Evolutionary conservation across 2,329 filamentous ascomycete genomes (phyloP).

Genomic region (Tolypocladium inflatum): DNA sequence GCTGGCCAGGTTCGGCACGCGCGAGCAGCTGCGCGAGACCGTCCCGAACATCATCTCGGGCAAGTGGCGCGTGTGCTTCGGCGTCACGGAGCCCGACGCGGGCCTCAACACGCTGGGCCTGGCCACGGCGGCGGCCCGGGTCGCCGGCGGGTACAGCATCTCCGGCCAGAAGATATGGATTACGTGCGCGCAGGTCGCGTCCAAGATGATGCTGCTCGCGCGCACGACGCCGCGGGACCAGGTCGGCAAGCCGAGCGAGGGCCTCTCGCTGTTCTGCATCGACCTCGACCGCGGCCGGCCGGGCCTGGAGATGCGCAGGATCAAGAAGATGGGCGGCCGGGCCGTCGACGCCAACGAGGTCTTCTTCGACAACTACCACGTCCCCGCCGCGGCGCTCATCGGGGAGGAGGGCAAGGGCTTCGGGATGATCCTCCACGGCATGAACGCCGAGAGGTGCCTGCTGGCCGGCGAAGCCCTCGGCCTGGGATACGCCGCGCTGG

Average conservation of each 20-base stretch:
- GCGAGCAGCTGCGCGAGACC: conserved; percentile 51
- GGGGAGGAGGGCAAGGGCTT: conserved; percentile 70
- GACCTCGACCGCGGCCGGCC: conserved; percentile 54
- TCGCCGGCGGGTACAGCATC: conserved; percentile 53
- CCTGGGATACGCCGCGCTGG: conserved; percentile 62
- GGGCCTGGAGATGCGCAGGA: conserved; percentile 56
- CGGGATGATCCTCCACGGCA: conserved; percentile 67
- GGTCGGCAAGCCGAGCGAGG: conserved; percentile 61
- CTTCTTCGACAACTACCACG: conserved; percentile 71
- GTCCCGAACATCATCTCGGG: conserved; percentile 65
- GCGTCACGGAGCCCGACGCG: conserved; percentile 75
- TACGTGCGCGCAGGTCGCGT: conserved; percentile 71
- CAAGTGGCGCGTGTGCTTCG: conserved; percentile 66
- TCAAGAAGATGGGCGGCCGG: conserved; percentile 78
- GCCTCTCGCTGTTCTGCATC: conserved; percentile 73
- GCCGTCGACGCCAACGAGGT: conserved; percentile 81
- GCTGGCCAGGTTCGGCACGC: conserved; percentile 61
- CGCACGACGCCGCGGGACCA: conserved; percentile 63
- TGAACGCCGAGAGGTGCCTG: conserved; percentile 71
- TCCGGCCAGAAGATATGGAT: conserved; percentile 87
- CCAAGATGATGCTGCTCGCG: conserved; percentile 75
- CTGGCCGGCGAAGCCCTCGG: conserved; percentile 73
- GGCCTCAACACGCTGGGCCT: conserved; percentile 70
- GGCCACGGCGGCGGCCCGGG: conserved; percentile 47
- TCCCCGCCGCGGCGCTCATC: conserved; percentile 55